phyloP scores from a whole-genome alignment of 2,329 filamentous ascomycete genomes.

The Nakataea oryzae region DNA sequence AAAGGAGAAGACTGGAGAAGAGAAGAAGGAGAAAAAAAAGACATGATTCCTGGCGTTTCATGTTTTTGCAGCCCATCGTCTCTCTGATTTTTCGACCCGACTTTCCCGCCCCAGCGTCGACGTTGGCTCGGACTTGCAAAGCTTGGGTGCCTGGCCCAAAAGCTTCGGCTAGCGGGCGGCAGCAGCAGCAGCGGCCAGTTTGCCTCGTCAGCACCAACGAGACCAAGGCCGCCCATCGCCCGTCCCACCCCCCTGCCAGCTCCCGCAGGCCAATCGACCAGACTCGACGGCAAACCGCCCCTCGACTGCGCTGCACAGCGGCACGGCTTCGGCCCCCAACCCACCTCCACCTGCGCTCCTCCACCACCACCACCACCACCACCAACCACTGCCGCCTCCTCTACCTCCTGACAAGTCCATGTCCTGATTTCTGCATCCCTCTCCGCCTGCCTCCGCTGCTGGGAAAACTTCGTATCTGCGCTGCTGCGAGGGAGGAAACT shows the following conservation, averaged over 20 bases:
- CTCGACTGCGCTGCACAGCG: neutral
- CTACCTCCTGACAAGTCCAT: neutral
- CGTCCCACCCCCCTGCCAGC: neutral
- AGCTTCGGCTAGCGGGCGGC: no score
- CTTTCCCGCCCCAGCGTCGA: no score
- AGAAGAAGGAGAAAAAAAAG: no score
- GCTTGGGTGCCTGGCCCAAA: no score
- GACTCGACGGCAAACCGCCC: neutral
- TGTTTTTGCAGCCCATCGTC: neutral
- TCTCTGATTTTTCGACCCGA: neutral
- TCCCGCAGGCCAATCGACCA: neutral
- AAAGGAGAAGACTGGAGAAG: no score
- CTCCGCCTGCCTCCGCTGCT: neutral
- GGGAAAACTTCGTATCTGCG: neutral
- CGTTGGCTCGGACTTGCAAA: neutral
- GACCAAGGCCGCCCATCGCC: neutral
- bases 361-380: neutral
- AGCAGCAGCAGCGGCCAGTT: neutral
- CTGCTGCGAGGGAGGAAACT: neutral
- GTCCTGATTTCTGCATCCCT: neutral
- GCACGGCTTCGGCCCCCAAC: neutral
- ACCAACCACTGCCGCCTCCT: neutral
- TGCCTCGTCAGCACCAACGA: neutral
- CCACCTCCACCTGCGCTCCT: no score
- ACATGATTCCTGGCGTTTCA: neutral